Percentiles rank a stretch among this genome's conserved stretches.
These are phyloP conservation scores for Tulasnella sp. DNA, from an alignment of 768 basidiomycete species.

Conservation along the genomic window DNA sequence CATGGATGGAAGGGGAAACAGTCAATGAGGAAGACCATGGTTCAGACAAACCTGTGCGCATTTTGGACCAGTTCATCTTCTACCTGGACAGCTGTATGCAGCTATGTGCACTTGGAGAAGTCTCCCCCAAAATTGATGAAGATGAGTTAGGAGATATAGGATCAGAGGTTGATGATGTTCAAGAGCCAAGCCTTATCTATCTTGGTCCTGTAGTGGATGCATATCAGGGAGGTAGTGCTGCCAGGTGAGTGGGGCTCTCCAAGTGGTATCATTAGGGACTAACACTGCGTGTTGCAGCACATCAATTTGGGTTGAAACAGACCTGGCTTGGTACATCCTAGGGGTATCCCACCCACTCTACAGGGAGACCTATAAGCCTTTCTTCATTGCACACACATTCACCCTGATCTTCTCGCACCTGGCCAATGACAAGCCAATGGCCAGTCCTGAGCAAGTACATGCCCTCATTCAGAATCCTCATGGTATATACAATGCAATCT, in stretches of 20 bases:
- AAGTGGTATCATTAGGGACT: not conserved
- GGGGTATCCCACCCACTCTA: constrained; percentile 48
- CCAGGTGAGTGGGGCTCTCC: not conserved
- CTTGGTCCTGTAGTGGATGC: not conserved
- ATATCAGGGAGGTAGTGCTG: not conserved
- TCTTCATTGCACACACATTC: constrained; percentile 50
- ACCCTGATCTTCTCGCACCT: constrained; percentile 47
- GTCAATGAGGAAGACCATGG: not conserved
- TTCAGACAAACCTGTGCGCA: not conserved
- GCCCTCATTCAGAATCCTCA: not conserved
- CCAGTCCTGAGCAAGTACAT: constrained; percentile 1
- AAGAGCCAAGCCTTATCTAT: not conserved
- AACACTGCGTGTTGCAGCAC: not conserved
- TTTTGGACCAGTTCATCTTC: not conserved
- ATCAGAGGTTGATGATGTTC: not conserved
- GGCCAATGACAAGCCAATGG: constrained; percentile 18
- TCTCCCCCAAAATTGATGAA: not conserved
- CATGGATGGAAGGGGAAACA: not conserved
- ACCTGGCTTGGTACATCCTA: constrained; percentile 60
- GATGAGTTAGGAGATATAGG: not conserved
- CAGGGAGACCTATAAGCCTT: constrained; percentile 41
- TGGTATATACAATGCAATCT: constrained; percentile 36
- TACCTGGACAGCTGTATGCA: not conserved
- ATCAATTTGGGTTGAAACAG: constrained; percentile 53
- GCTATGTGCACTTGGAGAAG: not conserved